These are phyloP conservation scores for Massariosphaeria phaeospora DNA, from an alignment of 495 filamentous ascomycete species.

Conservation along the genomic window DNA sequence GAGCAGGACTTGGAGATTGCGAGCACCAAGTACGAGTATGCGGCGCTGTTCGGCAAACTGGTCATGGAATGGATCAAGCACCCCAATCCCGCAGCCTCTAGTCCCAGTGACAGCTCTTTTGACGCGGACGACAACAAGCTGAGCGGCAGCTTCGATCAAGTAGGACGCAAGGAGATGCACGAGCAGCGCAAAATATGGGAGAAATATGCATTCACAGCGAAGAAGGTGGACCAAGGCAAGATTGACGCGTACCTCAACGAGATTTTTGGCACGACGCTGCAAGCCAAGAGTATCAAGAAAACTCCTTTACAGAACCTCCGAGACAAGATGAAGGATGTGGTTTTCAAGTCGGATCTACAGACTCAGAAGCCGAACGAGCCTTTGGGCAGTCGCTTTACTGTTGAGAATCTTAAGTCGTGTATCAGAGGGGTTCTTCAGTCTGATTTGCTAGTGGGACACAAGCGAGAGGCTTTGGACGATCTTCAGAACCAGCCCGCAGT, in stretches of 20 bases:
- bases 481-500: conserved; percentile 24
- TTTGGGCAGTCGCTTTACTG: conserved; percentile 6
- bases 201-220: conserved; percentile 51
- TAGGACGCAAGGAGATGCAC: conserved; percentile 49
- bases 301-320: conserved; percentile 30
- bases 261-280: conserved; percentile 33
- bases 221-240: conserved; percentile 25
- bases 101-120: background rate
- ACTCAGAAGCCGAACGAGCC: conserved; percentile 2
- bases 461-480: conserved; percentile 30
- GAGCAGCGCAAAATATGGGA: conserved; percentile 54
- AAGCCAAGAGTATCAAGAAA: conserved; percentile 30
- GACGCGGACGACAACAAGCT: conserved; percentile 7
- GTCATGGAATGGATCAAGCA: conserved; percentile 34
- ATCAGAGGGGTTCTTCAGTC: conserved; percentile 30
- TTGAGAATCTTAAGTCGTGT: conserved; percentile 12
- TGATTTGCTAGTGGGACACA: conserved; percentile 30
- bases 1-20: conserved; percentile 34
- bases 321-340: conserved; percentile 21
- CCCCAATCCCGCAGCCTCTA: conserved; percentile 10
- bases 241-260: conserved; percentile 34
- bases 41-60: conserved; percentile 32
- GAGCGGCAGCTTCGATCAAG: conserved; percentile 36
- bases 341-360: conserved; percentile 21
- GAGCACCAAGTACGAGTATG: conserved; percentile 33